Conservation (phyloP, 2,329 filamentous ascomycete genomes). For the Dissoconium aciculare region DNA sequence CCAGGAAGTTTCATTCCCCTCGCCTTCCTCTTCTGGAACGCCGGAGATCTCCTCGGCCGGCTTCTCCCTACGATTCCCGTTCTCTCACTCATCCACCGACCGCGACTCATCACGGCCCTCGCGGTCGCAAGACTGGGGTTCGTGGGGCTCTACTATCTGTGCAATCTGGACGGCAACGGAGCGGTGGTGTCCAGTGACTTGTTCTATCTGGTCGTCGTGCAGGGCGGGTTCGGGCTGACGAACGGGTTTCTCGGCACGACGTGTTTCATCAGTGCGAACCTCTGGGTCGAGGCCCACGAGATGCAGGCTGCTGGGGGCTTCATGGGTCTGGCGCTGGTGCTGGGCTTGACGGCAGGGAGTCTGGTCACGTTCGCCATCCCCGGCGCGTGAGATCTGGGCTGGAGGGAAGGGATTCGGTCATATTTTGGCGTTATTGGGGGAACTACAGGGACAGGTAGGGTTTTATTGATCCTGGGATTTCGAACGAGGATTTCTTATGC, state of each 20-base stretch:
- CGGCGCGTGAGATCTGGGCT: slow-evolving; percentile 17
- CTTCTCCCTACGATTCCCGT: slow-evolving; percentile 47
- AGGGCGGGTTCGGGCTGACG: slow-evolving; percentile 66
- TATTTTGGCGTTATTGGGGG: no score
- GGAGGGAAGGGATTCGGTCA: no score
- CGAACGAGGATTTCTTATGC: no score
- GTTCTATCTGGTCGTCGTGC: slow-evolving; percentile 76
- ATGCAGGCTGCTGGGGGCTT: slow-evolving; percentile 81
- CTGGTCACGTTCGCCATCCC: slow-evolving; percentile 69
- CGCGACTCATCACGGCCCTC: slow-evolving; percentile 51
- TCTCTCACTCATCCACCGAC: slow-evolving; percentile 44
- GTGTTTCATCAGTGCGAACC: slow-evolving; percentile 79
- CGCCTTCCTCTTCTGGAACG: slow-evolving; percentile 85
- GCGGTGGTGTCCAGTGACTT: slow-evolving; percentile 63
- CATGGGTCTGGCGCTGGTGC: slow-evolving; percentile 83
- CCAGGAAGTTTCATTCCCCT: slow-evolving; percentile 74
- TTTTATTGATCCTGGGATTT: no score
- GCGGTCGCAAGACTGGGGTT: slow-evolving; percentile 52
- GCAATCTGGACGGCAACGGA: slow-evolving; percentile 68
- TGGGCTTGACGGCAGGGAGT: slow-evolving; percentile 71
- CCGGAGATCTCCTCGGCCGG: slow-evolving; percentile 69
- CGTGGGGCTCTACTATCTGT: slow-evolving; percentile 75
- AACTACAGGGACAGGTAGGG: no score
- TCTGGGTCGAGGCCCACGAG: slow-evolving; percentile 70
- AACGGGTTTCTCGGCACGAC: slow-evolving; percentile 79